Evolutionary conservation across 78 protist genomes (phyloP), one percentile per base, ranked within the genome.

Genomic region (Dictyostelium capitatum): DNA sequence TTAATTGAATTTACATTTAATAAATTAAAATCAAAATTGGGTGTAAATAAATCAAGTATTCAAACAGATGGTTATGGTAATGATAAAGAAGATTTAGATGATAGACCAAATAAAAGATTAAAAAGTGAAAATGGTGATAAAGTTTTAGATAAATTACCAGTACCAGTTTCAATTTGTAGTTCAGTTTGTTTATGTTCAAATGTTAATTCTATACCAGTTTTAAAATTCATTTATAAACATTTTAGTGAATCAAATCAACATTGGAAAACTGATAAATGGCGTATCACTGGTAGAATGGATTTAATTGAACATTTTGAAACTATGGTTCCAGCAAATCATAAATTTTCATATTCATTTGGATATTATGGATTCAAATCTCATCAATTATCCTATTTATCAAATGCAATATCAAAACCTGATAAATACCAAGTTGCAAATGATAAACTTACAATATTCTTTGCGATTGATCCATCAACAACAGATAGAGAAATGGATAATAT

Each of bases 281-380:
- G 70, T 25, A 30, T 25, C n/a, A n/a, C n/a, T 23, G 70, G 70
- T 62, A 62, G 70, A 62, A 62, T 62, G 32, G 70, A 62, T 62
- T 62, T 62, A 11, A 62, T 62, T 25, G 37, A 62, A 62, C 43
- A 30, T 32, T 62, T 25, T 62, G 70, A 62, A 62, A 62, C 12
- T 62, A 30, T 62, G 23, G 70, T 62, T 10, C 70, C 70, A 3
- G 11, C 4, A 11, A 37, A 62, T 62, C 20, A 25, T 25, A 62
- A 23, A 37, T 62, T 62, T 62, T 25, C 70, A 25, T 23, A 11
- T 25, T 62, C 70, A 23, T 25, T 23, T 0, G 23, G 43, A 11
- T 62, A 62, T 23, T 62, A 62, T 62, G 23, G 43, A 23, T 62
- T 62, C 6, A 25, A 30, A 62, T 11, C n/a, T 30, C n/a, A 62